Evolutionary conservation across 306 rosid genomes (phyloP), one percentile per base, ranked within the genome.

Genomic region (Castanea crenata): DNA sequence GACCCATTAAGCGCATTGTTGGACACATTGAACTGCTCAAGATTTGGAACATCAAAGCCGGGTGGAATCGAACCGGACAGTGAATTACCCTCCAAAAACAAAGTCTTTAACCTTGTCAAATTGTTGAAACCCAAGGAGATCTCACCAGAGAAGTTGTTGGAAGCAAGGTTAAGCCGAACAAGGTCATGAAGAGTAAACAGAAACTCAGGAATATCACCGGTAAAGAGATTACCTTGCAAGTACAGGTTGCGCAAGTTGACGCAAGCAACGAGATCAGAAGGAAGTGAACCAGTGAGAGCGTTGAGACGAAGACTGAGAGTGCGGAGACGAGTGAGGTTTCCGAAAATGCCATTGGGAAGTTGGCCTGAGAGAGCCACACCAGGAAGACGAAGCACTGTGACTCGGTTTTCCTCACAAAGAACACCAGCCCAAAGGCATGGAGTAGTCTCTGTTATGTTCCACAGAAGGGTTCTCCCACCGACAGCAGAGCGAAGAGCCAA

Each of bases 361-460:
- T 80, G 6, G 71, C 94, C 94, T 31, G 89, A 79, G 64, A 90
- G 94, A 0, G 94, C 79, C 2, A 83, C 85, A 10, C 81, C 94
- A 4, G 94, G 94, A 21, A 90, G 87, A 25, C 76, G 94, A 20
- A 90, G 90, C 38, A 77, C 67, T 20, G 83, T 16, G 18, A 90
- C 88, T 6, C 57, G 74, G 52, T 83, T 82, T 15, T 51, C 25
- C 77, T 84, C 73, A 72, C 94, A 90, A 3, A 71, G 25, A 3
- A 90, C 88, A 16, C 94, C 94, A 38, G 78, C 12, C 92, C 92
- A 90, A 10, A n/a, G 34, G 63, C 94, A 90, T 0, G 90, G 88
- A 55, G 57, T 76, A 46, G 67, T 44, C 10, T 74, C 25, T 4
- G 89, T 86, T 11, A 84, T 73, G 69, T 90, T 90, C 94, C 94